Evolutionary conservation across 2,329 filamentous ascomycete genomes (phyloP).

Genomic region (Hymenoscyphus fructigenus): DNA sequence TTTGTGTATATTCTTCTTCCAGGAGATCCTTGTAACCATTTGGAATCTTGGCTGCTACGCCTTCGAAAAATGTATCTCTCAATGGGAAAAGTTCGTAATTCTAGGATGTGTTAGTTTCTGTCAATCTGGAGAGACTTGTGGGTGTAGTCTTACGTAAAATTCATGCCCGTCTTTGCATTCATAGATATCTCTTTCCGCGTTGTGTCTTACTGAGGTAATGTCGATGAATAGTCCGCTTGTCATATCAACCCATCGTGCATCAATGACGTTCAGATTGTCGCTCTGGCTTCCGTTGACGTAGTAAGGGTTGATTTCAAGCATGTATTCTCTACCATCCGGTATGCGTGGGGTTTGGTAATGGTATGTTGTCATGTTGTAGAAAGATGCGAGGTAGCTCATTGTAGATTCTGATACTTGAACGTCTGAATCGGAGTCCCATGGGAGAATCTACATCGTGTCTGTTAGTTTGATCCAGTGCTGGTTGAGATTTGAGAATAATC

Average conservation of each 20-base stretch:
- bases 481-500: neutral
- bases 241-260: slow-evolving; percentile 79
- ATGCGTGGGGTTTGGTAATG: slow-evolving; percentile 37
- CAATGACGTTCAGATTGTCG: slow-evolving; percentile 75
- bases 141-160: slow-evolving; percentile 41
- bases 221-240: slow-evolving; percentile 78
- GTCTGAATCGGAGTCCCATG: slow-evolving; percentile 82
- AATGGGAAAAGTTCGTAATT: slow-evolving; percentile 66
- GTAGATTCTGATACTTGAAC: slow-evolving; percentile 50
- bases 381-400: slow-evolving; percentile 52
- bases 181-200: slow-evolving; percentile 45
- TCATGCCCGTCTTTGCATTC: slow-evolving; percentile 53
- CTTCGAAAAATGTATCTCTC: slow-evolving; percentile 67
- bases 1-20: slow-evolving; percentile 55
- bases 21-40: slow-evolving; percentile 60
- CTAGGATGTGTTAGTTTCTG: slow-evolving; percentile 33
- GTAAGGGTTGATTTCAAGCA: slow-evolving; percentile 77
- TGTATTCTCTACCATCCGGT: slow-evolving; percentile 52
- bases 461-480: slow-evolving; percentile 3
- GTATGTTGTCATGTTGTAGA: slow-evolving; percentile 45
- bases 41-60: slow-evolving; percentile 64
- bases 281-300: slow-evolving; percentile 60
- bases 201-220: slow-evolving; percentile 67
- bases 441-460: slow-evolving; percentile 52
- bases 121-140: neutral